These are phyloP conservation scores for Ophiostoma novo-ulmi DNA, from an alignment of 2,329 filamentous ascomycete species.

Conservation along the genomic window DNA sequence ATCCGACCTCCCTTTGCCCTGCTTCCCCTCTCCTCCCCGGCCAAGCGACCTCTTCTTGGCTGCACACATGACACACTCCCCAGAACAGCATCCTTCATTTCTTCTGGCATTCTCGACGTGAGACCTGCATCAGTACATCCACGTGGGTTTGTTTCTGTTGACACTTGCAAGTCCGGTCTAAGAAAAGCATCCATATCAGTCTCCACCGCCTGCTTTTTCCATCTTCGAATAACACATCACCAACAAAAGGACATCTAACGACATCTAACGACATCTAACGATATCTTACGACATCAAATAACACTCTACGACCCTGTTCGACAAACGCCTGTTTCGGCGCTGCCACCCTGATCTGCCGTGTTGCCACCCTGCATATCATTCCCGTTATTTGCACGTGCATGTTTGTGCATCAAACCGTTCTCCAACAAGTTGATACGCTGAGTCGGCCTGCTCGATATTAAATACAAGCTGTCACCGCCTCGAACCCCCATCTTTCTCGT, in stretches of 20 bases:
- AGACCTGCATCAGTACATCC: not conserved
- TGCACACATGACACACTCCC: constrained; percentile 8
- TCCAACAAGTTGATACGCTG: not conserved
- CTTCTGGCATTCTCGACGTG: not conserved
- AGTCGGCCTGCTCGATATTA: constrained; percentile 2
- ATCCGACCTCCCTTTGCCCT: not conserved
- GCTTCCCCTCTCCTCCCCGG: not conserved
- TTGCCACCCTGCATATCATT: constrained; percentile 9
- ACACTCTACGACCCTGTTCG: not conserved
- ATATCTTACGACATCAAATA: not conserved
- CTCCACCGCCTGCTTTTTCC: not conserved
- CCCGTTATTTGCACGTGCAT: not conserved
- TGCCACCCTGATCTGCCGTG: constrained; percentile 9
- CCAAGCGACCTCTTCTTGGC: constrained; percentile 1
- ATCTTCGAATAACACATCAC: not conserved
- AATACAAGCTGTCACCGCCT: not conserved
- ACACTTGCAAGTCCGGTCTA: not conserved
- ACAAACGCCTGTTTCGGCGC: not conserved
- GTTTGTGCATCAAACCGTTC: not conserved
- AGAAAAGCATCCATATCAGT: not conserved
- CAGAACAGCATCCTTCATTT: constrained; percentile 6
- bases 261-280: not conserved
- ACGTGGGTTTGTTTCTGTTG: not conserved
- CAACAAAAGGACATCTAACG: not conserved
- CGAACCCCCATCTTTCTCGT: not conserved